Percentiles rank a stretch among this genome's conserved stretches.
These are phyloP conservation scores for Pseudogymnoascus sp. DNA, from an alignment of 2,329 filamentous ascomycete species.

Conservation along the genomic window DNA sequence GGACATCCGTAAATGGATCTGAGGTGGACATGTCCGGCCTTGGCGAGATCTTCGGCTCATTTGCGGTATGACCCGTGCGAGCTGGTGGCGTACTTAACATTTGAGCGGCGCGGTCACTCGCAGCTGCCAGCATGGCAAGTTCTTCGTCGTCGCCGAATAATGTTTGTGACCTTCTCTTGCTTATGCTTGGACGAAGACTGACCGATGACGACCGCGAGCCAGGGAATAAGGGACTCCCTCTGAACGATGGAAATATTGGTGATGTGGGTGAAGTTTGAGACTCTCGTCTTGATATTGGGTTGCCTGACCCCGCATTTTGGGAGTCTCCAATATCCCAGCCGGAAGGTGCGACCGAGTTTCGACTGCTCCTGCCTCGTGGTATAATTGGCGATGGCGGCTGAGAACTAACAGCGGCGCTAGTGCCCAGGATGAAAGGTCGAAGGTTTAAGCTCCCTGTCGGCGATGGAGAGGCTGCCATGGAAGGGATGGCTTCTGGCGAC, in stretches of 20 bases:
- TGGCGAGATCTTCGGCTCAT: neutral
- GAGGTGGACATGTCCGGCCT: neutral
- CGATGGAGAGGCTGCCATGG: neutral
- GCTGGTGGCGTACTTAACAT: neutral
- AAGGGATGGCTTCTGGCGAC: neutral
- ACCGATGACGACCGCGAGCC: neutral
- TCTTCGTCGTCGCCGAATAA: neutral
- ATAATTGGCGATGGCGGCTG: neutral
- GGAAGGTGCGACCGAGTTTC: neutral
- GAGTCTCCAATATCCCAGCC: neutral
- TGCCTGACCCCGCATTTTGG: neutral
- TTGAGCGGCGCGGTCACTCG: neutral
- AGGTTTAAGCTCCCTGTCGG: neutral
- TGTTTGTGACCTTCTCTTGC: neutral
- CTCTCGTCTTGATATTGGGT: neutral
- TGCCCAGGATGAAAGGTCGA: neutral
- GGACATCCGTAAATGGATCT: neutral
- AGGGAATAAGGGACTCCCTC: neutral
- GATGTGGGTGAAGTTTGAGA: constrained; percentile 1
- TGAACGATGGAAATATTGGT: constrained; percentile 1
- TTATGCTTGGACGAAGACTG: neutral
- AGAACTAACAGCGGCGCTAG: neutral
- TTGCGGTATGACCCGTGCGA: neutral
- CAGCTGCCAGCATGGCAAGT: neutral
- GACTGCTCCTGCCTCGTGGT: neutral